Evolutionary conservation across 306 rosid genomes (phyloP).

Genomic region (Sesbania bispinosa): DNA sequence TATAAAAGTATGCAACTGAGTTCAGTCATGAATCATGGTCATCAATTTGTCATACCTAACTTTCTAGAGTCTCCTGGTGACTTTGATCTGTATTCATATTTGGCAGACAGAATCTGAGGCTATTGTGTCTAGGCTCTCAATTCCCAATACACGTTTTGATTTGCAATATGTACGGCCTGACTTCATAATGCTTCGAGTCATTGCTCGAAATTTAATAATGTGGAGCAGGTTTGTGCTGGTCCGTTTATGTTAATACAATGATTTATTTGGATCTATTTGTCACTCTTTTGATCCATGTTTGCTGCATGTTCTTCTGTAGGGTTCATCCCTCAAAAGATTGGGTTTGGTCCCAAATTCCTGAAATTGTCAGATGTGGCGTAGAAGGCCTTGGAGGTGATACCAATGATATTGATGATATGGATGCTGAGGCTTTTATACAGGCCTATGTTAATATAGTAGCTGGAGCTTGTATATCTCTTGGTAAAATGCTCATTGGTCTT

Average conservation of each 20-base stretch:
- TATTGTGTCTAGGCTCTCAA: slow-evolving; percentile 77
- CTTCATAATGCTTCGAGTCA: slow-evolving; percentile 94
- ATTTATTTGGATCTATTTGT: slow-evolving; percentile 23
- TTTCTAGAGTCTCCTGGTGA: slow-evolving; percentile 26
- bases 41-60: slow-evolving; percentile 1
- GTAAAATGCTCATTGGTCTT: slow-evolving; percentile 44
- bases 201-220: slow-evolving; percentile 92
- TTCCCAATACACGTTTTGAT: slow-evolving; percentile 80
- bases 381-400: slow-evolving; percentile 64
- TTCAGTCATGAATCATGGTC: slow-evolving; percentile 5
- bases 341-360: slow-evolving; percentile 92
- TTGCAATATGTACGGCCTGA: slow-evolving; percentile 97
- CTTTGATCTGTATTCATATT: slow-evolving; percentile 29
- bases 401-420: slow-evolving; percentile 71
- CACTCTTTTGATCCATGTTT: slow-evolving; percentile 30
- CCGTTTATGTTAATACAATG: slow-evolving; percentile 17
- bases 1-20: not conserved
- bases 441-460: slow-evolving; percentile 91
- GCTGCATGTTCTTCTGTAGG: slow-evolving; percentile 42
- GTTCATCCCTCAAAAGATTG: slow-evolving; percentile 88
- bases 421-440: slow-evolving; percentile 82
- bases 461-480: slow-evolving; percentile 94
- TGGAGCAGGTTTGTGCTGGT: slow-evolving; percentile 79
- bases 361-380: slow-evolving; percentile 60
- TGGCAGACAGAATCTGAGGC: slow-evolving; percentile 86